Evolutionary conservation across 2,329 filamentous ascomycete genomes (phyloP).

Genomic region (Amauroascus niger): DNA sequence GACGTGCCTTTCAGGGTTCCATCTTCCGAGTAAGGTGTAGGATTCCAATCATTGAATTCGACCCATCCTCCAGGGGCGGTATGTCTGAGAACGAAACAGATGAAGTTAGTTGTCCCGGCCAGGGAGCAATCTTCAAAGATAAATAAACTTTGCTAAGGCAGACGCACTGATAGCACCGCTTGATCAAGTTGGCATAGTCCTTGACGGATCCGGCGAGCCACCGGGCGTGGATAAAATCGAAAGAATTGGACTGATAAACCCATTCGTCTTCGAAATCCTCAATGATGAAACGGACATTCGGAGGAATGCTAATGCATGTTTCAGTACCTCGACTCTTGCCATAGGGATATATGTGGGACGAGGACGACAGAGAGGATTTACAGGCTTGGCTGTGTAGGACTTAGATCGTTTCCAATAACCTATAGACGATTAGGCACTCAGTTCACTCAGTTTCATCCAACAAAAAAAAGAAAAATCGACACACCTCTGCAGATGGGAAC

Average conservation of each 20-base stretch:
- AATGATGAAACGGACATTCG: slow-evolving; percentile 52
- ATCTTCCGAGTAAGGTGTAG: slow-evolving; percentile 4
- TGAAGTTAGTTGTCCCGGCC: not conserved
- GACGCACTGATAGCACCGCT: slow-evolving; percentile 7
- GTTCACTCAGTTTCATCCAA: not conserved
- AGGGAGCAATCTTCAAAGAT: not conserved
- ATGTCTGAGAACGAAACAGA: slow-evolving; percentile 1
- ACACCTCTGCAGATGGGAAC: slow-evolving; percentile 12
- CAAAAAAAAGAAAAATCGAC: not conserved
- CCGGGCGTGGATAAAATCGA: slow-evolving; percentile 49
- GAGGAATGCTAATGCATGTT: slow-evolving; percentile 41
- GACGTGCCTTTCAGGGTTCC: slow-evolving; percentile 4
- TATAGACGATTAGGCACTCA: not conserved
- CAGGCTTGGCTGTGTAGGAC: slow-evolving; percentile 15
- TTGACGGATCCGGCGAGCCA: slow-evolving; percentile 44
- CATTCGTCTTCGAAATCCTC: slow-evolving; percentile 54
- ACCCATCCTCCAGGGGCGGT: slow-evolving; percentile 26
- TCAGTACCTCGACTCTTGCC: not conserved
- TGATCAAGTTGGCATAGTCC: slow-evolving; percentile 33
- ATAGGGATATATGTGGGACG: not conserved
- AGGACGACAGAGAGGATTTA: not conserved
- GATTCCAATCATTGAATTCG: slow-evolving; percentile 28
- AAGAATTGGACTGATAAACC: slow-evolving; percentile 41
- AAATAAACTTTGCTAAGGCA: not conserved
- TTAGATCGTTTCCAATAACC: slow-evolving; percentile 17